Evolutionary conservation across 805 yeast genomes (phyloP).

Genomic region (Kregervanrija fluxuum): DNA sequence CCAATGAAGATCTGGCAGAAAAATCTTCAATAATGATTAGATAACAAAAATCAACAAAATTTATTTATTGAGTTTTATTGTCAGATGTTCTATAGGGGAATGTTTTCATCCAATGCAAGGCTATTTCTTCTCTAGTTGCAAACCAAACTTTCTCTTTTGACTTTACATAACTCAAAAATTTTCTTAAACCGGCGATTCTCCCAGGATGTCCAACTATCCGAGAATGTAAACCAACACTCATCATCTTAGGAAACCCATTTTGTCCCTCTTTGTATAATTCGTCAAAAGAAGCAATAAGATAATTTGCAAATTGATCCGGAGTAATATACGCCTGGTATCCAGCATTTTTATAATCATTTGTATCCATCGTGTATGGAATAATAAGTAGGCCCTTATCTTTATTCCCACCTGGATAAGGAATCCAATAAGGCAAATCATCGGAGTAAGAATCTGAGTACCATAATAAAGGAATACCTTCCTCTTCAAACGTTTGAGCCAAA

Average conservation of each 20-base stretch:
- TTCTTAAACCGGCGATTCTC: constrained; percentile 27
- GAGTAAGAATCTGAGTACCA: constrained; percentile 31
- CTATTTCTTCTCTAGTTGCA: constrained; percentile 32
- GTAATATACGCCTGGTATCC: constrained; percentile 19
- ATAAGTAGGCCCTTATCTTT: constrained; percentile 16
- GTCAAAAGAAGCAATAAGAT: constrained; percentile 30
- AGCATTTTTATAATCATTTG: constrained; percentile 22
- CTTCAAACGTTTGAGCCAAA: constrained; percentile 13
- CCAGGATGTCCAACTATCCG: constrained; percentile 32
- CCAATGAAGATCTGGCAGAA: not conserved
- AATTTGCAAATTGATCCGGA: constrained; percentile 21
- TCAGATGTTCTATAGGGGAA: constrained; percentile 9
- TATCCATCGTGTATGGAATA: constrained; percentile 23
- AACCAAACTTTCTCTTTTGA: constrained; percentile 30
- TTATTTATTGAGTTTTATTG: no score
- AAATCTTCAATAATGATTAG: no score
- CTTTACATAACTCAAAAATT: constrained; percentile 28
- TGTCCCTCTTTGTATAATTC: constrained; percentile 30
- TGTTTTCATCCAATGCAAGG: constrained; percentile 13
- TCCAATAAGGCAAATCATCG: constrained; percentile 33
- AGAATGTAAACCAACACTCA: constrained; percentile 31
- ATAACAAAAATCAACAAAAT: no score
- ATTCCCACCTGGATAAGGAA: constrained; percentile 15
- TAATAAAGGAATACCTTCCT: constrained; percentile 24
- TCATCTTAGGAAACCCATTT: constrained; percentile 19